Evolutionary conservation across 148 eudicot species (phyloP), one percentile per base, ranked within the genome.

Genomic region (Nepenthes gracilis): DNA sequence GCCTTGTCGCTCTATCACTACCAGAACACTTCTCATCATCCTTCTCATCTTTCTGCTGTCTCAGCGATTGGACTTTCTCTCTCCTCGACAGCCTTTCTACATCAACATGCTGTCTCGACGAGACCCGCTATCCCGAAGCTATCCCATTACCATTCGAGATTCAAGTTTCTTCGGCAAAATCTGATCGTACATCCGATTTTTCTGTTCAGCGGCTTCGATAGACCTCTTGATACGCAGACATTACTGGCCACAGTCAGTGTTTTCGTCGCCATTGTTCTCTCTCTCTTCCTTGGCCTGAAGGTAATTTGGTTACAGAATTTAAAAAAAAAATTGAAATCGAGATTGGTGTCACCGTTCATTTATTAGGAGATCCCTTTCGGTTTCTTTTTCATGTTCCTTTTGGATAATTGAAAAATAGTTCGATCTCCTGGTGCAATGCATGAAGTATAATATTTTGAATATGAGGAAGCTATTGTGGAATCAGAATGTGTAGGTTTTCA

Each of bases 281-380:
- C 97, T 13, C 96, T 92, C 65, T 71, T 86, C 71, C 83, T 89
- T 54, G 93, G 93, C 40, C 84, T 89, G 56, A 89, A 89, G 96
- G 96, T 85, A 64, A 35, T 1, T 23, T n/a, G 15, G n/a, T 6
- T 37, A 12, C 35, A 23, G 23, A 23, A 23, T 23, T 23, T 23
- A 0, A 0, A 0, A 23, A 23, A 23, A 23, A 23, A 23, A 23
- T 23, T 23, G 23, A 23, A 23, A 23, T 23, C 23, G 23, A 23
- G 23, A 23, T 23, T 23, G 23, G 23, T 23, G 23, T 23, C 23
- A 23, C 23, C 23, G 23, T 23, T 23, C 23, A 23, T 23, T 23
- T 23, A 23, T 23, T 23, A 23, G 23, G 23, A 23, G 23, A 23
- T 23, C 23, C 23, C 23, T 23, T 23, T 23, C 23, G 23, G 23